Evolutionary conservation across 2,329 filamentous ascomycete species (phyloP).

Genomic region (Chlorencoelia australis): DNA sequence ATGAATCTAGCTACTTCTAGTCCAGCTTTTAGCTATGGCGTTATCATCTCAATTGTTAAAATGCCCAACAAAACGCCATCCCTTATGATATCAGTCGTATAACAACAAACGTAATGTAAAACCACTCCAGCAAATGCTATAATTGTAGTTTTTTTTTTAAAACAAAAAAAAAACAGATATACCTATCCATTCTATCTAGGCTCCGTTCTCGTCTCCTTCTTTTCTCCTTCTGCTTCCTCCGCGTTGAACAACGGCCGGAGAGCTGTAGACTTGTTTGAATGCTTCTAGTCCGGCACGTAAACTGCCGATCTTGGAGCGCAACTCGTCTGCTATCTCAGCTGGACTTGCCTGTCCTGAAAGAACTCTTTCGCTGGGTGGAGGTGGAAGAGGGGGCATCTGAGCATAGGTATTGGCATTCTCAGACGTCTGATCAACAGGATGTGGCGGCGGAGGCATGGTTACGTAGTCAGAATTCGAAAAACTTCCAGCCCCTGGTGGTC

Average conservation of each 20-base stretch:
- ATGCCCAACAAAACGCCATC: no score
- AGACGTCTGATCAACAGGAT: not conserved
- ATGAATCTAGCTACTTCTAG: no score
- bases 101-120: no score
- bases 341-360: slow-evolving; percentile 19
- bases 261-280: slow-evolving; percentile 20
- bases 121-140: no score
- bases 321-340: slow-evolving; percentile 20
- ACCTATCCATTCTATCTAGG: no score
- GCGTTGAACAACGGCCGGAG: slow-evolving; percentile 8
- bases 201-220: no score
- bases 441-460: slow-evolving; percentile 13
- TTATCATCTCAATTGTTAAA: no score
- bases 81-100: no score
- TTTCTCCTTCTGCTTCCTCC: no score
- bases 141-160: no score
- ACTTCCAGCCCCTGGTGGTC: slow-evolving; percentile 7
- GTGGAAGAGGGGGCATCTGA: slow-evolving; percentile 16
- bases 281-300: slow-evolving; percentile 18
- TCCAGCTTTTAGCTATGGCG: no score
- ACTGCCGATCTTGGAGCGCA: slow-evolving; percentile 16
- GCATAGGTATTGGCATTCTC: slow-evolving; percentile 9
- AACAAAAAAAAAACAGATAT: no score
- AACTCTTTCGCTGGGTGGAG: slow-evolving; percentile 18
- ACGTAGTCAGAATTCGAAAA: slow-evolving; percentile 14